Percentiles rank a stretch among this genome's conserved stretches.
phyloP scores from a whole-genome alignment of 257 asterid genomes.

The Lycium barbarum region DNA sequence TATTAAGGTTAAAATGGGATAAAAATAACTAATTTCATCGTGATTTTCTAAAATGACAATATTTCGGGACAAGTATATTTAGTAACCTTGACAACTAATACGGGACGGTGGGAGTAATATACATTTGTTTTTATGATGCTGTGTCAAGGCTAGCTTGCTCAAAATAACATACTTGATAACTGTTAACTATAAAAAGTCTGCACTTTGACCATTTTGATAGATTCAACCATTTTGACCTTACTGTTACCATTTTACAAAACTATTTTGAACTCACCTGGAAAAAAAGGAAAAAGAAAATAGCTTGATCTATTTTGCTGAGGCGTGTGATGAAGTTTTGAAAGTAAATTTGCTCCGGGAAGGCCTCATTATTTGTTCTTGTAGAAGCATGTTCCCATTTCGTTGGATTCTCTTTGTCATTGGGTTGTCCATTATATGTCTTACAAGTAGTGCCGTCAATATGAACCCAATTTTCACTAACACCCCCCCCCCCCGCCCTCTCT shows the following conservation, averaged over 20 bases:
- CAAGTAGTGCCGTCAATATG: not conserved
- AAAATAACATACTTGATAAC: not conserved
- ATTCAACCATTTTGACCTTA: not conserved
- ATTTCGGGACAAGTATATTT: no score
- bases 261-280: not conserved
- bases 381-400: constrained; percentile 1
- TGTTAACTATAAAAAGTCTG: not conserved
- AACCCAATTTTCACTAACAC: no score
- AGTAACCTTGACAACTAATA: no score
- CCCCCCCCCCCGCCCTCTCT: no score
- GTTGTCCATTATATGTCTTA: not conserved
- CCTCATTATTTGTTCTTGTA: not conserved
- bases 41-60: no score
- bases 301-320: not conserved
- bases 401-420: not conserved
- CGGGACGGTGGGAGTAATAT: no score
- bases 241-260: not conserved
- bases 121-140: not conserved
- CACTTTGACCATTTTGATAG: not conserved
- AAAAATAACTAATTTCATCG: no score
- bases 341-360: not conserved
- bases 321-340: not conserved
- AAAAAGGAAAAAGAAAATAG: not conserved
- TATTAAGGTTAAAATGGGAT: no score
- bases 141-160: not conserved